These are phyloP conservation scores for Trematosphaeria pertusa DNA, from an alignment of 2,329 filamentous ascomycete genomes.

Conservation along the genomic window DNA sequence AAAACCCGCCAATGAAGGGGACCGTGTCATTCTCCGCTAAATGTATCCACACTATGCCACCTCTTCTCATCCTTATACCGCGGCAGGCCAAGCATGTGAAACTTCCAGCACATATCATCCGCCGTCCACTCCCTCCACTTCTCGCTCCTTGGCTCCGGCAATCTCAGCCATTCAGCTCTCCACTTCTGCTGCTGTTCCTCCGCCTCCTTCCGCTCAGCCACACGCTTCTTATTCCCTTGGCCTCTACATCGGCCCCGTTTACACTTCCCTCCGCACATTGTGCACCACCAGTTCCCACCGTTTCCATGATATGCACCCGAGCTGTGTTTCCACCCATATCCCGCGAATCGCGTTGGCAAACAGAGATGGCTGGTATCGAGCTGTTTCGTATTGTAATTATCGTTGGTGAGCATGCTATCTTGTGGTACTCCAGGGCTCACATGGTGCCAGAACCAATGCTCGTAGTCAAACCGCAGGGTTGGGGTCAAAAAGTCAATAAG, in stretches of 20 bases:
- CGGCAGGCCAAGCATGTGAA: neutral
- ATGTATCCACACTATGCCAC: constrained; percentile 5
- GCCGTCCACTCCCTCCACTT: constrained; percentile 1
- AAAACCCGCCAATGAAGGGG: too few species aligned
- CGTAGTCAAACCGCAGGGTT: neutral
- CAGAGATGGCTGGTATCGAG: neutral
- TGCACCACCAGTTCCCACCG: neutral
- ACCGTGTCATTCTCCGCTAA: neutral
- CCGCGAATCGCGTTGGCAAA: neutral
- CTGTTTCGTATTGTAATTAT: constrained; percentile 1
- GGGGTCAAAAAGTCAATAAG: constrained; percentile 1
- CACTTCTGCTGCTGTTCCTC: neutral
- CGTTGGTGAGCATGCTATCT: constrained; percentile 6
- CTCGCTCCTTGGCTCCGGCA: neutral
- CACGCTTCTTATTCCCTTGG: neutral
- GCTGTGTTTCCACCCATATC: constrained; percentile 2
- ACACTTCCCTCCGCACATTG: neutral
- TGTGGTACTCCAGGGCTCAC: neutral
- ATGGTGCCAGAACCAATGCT: neutral
- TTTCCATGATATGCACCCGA: constrained; percentile 1
- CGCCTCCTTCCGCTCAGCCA: neutral
- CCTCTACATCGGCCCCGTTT: neutral
- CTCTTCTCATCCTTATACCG: neutral
- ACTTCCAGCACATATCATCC: neutral
- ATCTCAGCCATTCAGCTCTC: neutral